A percentile compares a stretch with the other conserved stretches of the same genome.
phyloP scores from a whole-genome alignment of 2,329 filamentous ascomycete species.

The Chrysosporium keratinophilum region DNA sequence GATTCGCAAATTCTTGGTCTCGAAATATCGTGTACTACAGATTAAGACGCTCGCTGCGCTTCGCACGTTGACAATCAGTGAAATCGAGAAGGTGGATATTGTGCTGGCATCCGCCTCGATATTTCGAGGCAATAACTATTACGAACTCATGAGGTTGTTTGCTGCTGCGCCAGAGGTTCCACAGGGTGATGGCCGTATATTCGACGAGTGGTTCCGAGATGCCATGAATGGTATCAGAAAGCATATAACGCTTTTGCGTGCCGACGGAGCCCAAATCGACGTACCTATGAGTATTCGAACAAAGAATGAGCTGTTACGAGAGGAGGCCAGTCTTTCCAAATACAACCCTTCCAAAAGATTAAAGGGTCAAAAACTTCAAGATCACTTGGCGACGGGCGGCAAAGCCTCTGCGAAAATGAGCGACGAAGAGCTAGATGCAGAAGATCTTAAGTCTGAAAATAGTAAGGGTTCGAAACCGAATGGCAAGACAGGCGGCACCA shows the following conservation, averaged over 20 bases:
- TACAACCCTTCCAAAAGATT: constrained; percentile 28
- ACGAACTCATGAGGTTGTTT: constrained; percentile 41
- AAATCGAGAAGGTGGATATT: constrained; percentile 43
- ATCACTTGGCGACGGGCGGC: constrained; percentile 16
- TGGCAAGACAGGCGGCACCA: not conserved
- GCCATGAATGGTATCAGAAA: constrained; percentile 34
- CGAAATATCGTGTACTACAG: constrained; percentile 36
- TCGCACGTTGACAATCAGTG: constrained; percentile 31
- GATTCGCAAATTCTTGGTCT: constrained; percentile 41
- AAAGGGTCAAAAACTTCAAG: constrained; percentile 23
- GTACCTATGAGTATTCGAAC: constrained; percentile 26
- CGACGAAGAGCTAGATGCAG: not conserved
- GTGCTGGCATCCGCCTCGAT: constrained; percentile 47
- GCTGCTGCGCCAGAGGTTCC: constrained; percentile 39
- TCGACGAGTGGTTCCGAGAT: constrained; percentile 45
- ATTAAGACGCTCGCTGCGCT: constrained; percentile 36
- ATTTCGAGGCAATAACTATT: constrained; percentile 41
- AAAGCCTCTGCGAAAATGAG: not conserved
- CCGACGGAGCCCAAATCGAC: constrained; percentile 20
- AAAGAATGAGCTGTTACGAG: constrained; percentile 24
- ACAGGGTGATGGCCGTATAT: constrained; percentile 37
- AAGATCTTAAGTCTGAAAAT: not conserved
- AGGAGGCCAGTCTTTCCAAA: constrained; percentile 32
- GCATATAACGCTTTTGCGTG: constrained; percentile 32
- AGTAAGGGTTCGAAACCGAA: not conserved